A percentile compares a stretch with the other conserved stretches of the same genome.
phyloP scores from a whole-genome alignment of 179 eudicot species.

The Beta macrorhiza region DNA sequence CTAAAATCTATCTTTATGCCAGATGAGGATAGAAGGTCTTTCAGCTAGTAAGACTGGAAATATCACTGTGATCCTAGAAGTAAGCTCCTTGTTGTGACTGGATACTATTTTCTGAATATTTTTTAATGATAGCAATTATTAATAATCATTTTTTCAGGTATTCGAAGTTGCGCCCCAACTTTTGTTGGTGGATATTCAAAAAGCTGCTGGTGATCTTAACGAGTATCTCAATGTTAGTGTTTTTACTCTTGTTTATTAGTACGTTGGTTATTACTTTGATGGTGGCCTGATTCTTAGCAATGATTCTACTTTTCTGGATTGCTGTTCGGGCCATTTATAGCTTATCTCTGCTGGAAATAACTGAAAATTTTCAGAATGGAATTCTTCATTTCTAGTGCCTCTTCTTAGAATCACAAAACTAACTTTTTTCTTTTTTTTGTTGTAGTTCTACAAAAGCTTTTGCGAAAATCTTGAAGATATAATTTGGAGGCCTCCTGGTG shows the following conservation, averaged over 20 bases:
- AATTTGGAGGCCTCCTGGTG: constrained; percentile 82
- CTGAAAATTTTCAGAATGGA: not conserved
- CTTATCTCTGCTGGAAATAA: not conserved
- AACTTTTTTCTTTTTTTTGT: constrained; percentile 11
- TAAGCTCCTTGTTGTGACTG: constrained; percentile 30
- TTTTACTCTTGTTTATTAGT: not conserved
- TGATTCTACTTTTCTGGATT: not conserved
- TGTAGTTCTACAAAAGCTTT: constrained; percentile 82
- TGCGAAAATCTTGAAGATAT: constrained; percentile 89
- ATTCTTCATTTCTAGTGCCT: not conserved
- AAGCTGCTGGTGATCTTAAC: constrained; percentile 69
- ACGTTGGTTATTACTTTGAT: not conserved
- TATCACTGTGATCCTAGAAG: constrained; percentile 81
- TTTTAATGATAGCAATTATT: not conserved
- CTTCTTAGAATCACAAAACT: not conserved
- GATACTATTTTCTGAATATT: not conserved
- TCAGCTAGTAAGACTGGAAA: constrained; percentile 68
- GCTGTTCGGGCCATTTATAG: not conserved
- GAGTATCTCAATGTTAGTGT: constrained; percentile 72
- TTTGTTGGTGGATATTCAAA: constrained; percentile 87
- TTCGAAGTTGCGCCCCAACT: constrained; percentile 81
- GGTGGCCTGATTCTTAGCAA: not conserved
- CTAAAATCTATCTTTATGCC: constrained; percentile 23
- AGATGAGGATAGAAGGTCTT: constrained; percentile 98
- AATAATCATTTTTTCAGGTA: constrained; percentile 38